Base-by-base conservation (phyloP, 1,139 yeast genomes). In the Geotrichum cucujoidarum region DNA sequence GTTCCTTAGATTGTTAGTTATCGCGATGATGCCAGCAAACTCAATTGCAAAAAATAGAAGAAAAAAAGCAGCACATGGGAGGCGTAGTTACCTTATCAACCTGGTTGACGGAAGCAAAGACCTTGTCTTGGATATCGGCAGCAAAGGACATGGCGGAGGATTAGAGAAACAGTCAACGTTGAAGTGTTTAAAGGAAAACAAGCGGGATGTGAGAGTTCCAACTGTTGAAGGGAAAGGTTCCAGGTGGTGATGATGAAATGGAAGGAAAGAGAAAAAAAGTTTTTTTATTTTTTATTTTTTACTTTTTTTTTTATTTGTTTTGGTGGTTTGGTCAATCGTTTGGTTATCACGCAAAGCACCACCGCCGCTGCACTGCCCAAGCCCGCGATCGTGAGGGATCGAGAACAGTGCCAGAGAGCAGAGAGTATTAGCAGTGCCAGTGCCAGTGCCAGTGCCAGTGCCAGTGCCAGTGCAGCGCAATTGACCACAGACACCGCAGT, bases 41-140 rank as follows among this genome's bases (percentile, higher is more conserved):
- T 16, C 17, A 38, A 35, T 17, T 20, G 29, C 32, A 25, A 6
- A 21, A 33, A 14, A 10, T 21, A 22, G 7, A n/a, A 20, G 37
- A n/a, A 24, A 18, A 32, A 21, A n/a, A 34, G 14, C 6, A 24
- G 10, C 6, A 24, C 10, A 6, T 10, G 27, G 27, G 27, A 24
- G 27, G 10, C 6, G 10, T 31, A 53, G 63, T 21, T 50, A 61
- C 65, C 57, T 53, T 55, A 49, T 62, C 66, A 50, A 62, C 43
- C 20, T 56, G 46, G 54, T 60, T 60, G 55, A 62, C 46, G 48
- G 50, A 44, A 40, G 63, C 61, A 42, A 58, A 57, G 32, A 53
- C 57, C 53, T 59, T 57, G 50, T 60, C 65, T 50, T 62, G 65
- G 30, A 60, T 47, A 35, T 50, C 51, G 34, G 51, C 40, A 40